Evolutionary conservation across 2,329 filamentous ascomycete species (phyloP).

Genomic region (Fusarium hostae): DNA sequence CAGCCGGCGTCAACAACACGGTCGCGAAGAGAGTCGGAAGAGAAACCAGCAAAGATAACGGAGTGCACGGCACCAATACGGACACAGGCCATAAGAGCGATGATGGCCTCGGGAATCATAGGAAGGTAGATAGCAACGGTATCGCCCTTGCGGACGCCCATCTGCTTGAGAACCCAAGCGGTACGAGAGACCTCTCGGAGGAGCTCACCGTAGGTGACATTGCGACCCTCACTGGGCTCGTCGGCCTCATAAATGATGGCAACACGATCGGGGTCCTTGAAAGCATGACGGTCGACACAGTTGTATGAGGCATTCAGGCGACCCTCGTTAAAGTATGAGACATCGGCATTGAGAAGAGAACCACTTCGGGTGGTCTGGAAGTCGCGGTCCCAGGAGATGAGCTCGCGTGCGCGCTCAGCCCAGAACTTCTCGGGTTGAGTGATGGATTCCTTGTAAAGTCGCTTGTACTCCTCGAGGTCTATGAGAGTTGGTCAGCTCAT

Average conservation of each 20-base stretch:
- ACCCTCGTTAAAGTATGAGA: conserved; percentile 94
- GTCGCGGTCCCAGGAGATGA: conserved; percentile 89
- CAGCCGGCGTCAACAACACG: conserved; percentile 91
- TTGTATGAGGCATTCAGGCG: conserved; percentile 96
- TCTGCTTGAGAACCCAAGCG: conserved; percentile 89
- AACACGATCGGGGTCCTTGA: conserved; percentile 90
- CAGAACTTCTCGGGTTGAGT: conserved; percentile 90
- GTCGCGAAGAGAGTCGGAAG: conserved; percentile 93
- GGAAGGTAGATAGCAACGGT: conserved; percentile 97
- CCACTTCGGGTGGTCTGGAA: conserved; percentile 90
- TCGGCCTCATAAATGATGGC: conserved; percentile 99
- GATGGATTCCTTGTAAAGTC: conserved; percentile 85
- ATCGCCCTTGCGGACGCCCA: conserved; percentile 97
- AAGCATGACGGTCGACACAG: conserved; percentile 95
- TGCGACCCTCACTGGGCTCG: conserved; percentile 86
- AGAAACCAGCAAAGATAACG: conserved; percentile 97
- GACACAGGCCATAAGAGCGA: conserved; percentile 89
- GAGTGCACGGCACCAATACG: conserved; percentile 97
- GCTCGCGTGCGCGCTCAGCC: conserved; percentile 84
- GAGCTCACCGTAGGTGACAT: conserved; percentile 91
- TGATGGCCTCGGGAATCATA: conserved; percentile 96
- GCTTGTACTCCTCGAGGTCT: conserved; percentile 75
- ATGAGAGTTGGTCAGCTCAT: conserved; percentile 35
- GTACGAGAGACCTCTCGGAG: conserved; percentile 90
- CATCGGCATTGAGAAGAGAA: conserved; percentile 81